Evolutionary conservation across 2,329 filamentous ascomycete species (phyloP), one percentile per base, ranked within the genome.

Genomic region (Fusarium ramigenum): DNA sequence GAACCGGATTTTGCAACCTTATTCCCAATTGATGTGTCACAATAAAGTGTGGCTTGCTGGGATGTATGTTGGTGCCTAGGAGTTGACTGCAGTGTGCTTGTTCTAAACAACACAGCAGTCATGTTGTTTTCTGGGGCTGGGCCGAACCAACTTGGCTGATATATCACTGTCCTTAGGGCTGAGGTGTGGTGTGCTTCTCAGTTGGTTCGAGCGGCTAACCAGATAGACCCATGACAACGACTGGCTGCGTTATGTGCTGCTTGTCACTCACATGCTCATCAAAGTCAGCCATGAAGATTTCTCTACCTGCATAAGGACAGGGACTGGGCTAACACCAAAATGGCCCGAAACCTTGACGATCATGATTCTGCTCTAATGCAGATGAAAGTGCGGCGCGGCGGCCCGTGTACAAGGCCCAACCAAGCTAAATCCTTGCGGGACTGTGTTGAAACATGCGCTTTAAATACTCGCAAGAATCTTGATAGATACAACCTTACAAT

Each of bases 391-490:
- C 32, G 44, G 52, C 66, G 67, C 46, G 52, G 57, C 73, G 73
- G 64, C 59, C 66, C 59, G 60, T 64, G 39, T 49, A 9, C 32
- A 58, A 58, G 42, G 21, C 23, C 64, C 46, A 44, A 63, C 64
- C 46, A 47, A 63, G 61, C 58, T 43, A 61, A 63, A 43, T 37
- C 47, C 32, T 34, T 66, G 72, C 64, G 73, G 72, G 43, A 58
- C 66, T 53, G 42, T 36, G 60, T 54, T 52, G 62, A 61, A 59
- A 60, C 59, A 36, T 42, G 39, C 14, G 32, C 32, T 9, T 50
- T 16, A 49, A 63, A 59, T 49, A 59, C 28, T 63, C 39, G 43
- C 56, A 57, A 60, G 52, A 43, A 25, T 50, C 43, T 49, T 34
- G 44, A 37, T 58, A 28, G 43, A 40, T 40, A 34, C 47, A 37